A percentile compares a stretch with the other conserved stretches of the same genome.
Conservation (phyloP, 495 filamentous ascomycete species). For the Penicillium maclennaniae region DNA sequence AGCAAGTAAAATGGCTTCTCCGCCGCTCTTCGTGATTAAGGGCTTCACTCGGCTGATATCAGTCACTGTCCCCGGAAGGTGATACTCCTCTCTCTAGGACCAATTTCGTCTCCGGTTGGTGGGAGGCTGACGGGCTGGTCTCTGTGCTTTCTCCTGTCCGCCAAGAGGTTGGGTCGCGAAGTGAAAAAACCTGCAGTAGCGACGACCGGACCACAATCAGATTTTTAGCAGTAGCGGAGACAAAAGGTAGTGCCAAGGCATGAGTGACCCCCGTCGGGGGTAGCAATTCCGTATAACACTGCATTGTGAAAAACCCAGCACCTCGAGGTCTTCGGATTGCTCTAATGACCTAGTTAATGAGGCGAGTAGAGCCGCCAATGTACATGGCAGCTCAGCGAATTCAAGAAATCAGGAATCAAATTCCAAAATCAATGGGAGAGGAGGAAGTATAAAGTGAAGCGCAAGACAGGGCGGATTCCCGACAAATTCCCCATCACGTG, state of each 20-base stretch:
- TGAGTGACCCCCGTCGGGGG: constrained; percentile 91
- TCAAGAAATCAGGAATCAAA: not conserved
- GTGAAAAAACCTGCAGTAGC: constrained; percentile 80
- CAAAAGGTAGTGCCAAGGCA: constrained; percentile 74
- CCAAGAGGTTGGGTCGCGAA: constrained; percentile 32
- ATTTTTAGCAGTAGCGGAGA: constrained; percentile 70
- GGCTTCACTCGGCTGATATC: constrained; percentile 74
- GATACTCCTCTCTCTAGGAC: constrained; percentile 79
- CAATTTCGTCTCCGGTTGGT: constrained; percentile 61
- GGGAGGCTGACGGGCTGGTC: constrained; percentile 33
- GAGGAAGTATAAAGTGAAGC: constrained; percentile 1
- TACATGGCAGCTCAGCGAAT: constrained; percentile 4
- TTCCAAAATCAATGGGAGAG: not conserved
- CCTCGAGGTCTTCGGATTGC: constrained; percentile 4
- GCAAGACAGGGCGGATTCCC: constrained; percentile 10
- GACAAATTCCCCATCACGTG: constrained; percentile 12
- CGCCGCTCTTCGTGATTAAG: constrained; percentile 67
- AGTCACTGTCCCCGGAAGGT: constrained; percentile 76
- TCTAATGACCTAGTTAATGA: constrained; percentile 16
- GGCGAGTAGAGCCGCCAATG: constrained; percentile 4
- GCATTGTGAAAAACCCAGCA: constrained; percentile 43
- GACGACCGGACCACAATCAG: constrained; percentile 86
- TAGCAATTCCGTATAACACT: constrained; percentile 86
- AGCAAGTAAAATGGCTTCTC: constrained; percentile 77
- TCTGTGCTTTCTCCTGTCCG: constrained; percentile 44